Conservation (phyloP, 495 filamentous ascomycete species). For the Tirmania nivea region DNA sequence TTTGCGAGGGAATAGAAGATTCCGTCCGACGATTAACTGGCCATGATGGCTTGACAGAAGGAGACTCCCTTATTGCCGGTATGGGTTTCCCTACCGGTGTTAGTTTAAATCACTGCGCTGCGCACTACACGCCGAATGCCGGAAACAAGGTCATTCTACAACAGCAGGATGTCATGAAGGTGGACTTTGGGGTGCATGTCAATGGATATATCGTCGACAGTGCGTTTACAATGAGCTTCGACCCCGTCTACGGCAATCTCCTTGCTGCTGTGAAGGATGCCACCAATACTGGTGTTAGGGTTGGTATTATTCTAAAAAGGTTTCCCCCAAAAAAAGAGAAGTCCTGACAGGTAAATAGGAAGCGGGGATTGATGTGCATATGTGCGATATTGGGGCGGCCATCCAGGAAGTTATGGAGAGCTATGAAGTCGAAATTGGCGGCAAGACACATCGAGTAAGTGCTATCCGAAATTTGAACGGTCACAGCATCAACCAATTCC, state of each 20-base stretch:
- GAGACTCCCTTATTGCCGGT: constrained; percentile 56
- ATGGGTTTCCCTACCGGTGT: constrained; percentile 80
- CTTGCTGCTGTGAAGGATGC: constrained; percentile 64
- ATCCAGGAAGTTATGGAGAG: constrained; percentile 84
- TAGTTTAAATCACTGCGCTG: constrained; percentile 68
- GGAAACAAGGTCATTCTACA: constrained; percentile 65
- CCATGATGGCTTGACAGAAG: constrained; percentile 57
- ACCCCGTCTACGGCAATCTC: constrained; percentile 66
- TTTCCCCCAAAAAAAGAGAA: not conserved
- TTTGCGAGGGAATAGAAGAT: constrained; percentile 73
- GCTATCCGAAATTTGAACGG: constrained; percentile 73
- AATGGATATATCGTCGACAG: constrained; percentile 83
- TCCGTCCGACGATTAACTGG: constrained; percentile 56
- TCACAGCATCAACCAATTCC: constrained; percentile 66
- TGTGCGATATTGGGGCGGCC: constrained; percentile 50
- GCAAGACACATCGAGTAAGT: constrained; percentile 61
- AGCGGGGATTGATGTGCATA: constrained; percentile 62
- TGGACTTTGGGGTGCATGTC: constrained; percentile 80
- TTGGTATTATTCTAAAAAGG: not conserved
- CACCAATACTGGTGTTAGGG: constrained; percentile 63
- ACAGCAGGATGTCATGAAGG: constrained; percentile 74
- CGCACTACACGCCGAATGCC: constrained; percentile 83
- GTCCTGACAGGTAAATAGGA: constrained; percentile 26
- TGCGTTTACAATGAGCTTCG: constrained; percentile 76
- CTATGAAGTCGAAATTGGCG: constrained; percentile 62